Evolutionary conservation across 2,329 filamentous ascomycete genomes (phyloP).

Genomic region (Penicillium sp.): DNA sequence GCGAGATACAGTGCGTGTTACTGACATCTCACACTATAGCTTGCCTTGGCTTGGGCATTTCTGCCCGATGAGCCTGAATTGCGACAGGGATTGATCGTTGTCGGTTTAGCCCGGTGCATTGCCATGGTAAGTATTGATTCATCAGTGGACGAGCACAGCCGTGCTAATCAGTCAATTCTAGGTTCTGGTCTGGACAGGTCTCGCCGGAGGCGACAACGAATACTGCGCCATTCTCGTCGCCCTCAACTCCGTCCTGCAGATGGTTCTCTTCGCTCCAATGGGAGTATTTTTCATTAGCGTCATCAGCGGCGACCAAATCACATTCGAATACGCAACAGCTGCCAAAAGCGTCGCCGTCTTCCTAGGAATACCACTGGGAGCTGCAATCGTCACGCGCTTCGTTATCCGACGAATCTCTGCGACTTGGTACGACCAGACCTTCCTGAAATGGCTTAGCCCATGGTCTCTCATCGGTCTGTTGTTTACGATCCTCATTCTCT

Average conservation of each 20-base stretch:
- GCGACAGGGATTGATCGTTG: constrained; percentile 68
- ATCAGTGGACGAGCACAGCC: neutral
- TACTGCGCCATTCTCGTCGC: constrained; percentile 81
- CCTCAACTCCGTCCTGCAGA: constrained; percentile 70
- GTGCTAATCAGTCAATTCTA: constrained; percentile 22
- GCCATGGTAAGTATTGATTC: constrained; percentile 64
- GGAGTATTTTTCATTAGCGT: constrained; percentile 67
- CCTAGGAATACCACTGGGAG: constrained; percentile 75
- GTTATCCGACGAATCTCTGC: constrained; percentile 54
- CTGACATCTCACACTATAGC: constrained; percentile 25
- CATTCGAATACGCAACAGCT: constrained; percentile 61
- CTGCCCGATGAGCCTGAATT: constrained; percentile 50
- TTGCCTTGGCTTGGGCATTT: constrained; percentile 50
- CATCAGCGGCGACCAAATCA: constrained; percentile 53
- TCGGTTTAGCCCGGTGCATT: constrained; percentile 80
- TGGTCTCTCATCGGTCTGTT: constrained; percentile 77
- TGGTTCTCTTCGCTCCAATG: constrained; percentile 67
- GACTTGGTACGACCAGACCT: constrained; percentile 63
- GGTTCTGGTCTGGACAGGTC: constrained; percentile 71
- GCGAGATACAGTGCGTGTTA: neutral
- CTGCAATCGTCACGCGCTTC: constrained; percentile 72
- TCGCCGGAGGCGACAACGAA: constrained; percentile 71
- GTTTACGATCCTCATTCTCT: constrained; percentile 82
- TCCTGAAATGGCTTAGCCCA: constrained; percentile 66
- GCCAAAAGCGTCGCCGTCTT: constrained; percentile 81